These are phyloP conservation scores for Psophocarpus tetragonolobus DNA, from an alignment of 306 rosid species.

Conservation along the genomic window DNA sequence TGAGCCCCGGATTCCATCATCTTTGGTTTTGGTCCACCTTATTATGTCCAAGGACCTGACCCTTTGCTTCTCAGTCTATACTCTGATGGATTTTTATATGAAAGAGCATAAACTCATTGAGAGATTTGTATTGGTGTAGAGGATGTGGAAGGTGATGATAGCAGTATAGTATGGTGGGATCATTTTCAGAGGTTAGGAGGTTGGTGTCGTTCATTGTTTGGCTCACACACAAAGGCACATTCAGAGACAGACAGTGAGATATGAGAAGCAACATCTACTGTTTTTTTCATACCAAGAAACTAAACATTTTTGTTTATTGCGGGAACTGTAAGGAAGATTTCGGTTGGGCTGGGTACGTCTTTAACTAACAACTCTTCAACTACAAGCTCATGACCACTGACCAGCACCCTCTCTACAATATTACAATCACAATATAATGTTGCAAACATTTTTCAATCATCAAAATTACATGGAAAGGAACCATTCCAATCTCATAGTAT, in stretches of 20 bases:
- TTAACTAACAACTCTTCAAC: conserved; percentile 48
- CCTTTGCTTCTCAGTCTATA: conserved; percentile 34
- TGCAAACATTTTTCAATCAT: not conserved
- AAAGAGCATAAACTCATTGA: conserved; percentile 38
- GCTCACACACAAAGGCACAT: conserved; percentile 42
- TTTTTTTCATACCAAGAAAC: conserved; percentile 22
- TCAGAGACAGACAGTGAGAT: conserved; percentile 41
- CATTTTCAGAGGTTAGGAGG: conserved; percentile 65
- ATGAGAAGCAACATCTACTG: conserved; percentile 61
- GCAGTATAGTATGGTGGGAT: conserved; percentile 41
- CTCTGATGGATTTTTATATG: conserved; percentile 55
- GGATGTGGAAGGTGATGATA: conserved; percentile 41
- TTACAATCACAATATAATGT: not conserved
- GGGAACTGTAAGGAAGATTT: conserved; percentile 78
- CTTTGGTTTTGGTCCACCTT: conserved; percentile 25
- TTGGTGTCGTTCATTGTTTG: conserved; percentile 72
- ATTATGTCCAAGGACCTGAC: conserved; percentile 31
- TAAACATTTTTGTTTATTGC: conserved; percentile 61
- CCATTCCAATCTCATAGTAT: not conserved
- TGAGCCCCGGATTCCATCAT: conserved; percentile 90
- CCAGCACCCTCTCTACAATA: conserved; percentile 30
- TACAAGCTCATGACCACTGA: conserved; percentile 33
- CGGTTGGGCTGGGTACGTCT: conserved; percentile 66
- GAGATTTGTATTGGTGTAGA: conserved; percentile 22
- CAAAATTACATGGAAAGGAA: conserved; percentile 1